phyloP scores from a whole-genome alignment of 768 basidiomycete species.

The Clathrus columnatus region DNA sequence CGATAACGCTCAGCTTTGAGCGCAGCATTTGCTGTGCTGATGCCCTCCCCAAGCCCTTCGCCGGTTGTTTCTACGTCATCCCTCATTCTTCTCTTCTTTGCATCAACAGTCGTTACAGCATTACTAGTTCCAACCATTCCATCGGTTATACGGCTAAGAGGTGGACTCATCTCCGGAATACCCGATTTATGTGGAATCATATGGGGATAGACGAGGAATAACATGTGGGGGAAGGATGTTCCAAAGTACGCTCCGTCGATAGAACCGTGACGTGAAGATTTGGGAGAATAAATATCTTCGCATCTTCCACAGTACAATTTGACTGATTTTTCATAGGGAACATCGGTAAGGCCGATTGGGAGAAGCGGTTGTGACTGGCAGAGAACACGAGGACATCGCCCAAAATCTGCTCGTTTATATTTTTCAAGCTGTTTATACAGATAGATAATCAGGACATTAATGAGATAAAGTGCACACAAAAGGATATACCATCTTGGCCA shows the following conservation, averaged over 20 bases:
- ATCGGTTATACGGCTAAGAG: slow-evolving; percentile 19
- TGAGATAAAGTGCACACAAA: background rate
- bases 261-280: slow-evolving; percentile 91
- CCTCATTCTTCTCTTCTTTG: slow-evolving; percentile 38
- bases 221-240: slow-evolving; percentile 92
- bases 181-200: slow-evolving; percentile 79
- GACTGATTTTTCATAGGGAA: slow-evolving; percentile 98
- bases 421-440: slow-evolving; percentile 68
- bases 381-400: slow-evolving; percentile 94
- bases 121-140: slow-evolving; percentile 28
- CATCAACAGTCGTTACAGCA: background rate
- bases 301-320: slow-evolving; percentile 98
- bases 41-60: slow-evolving; percentile 50
- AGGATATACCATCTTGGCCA: slow-evolving; percentile 80
- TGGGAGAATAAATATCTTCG: slow-evolving; percentile 97
- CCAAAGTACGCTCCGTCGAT: slow-evolving; percentile 99
- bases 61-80: slow-evolving; percentile 45
- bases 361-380: slow-evolving; percentile 93
- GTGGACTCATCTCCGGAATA: slow-evolving; percentile 29
- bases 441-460: background rate
- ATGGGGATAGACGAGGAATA: slow-evolving; percentile 94
- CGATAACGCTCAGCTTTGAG: slow-evolving; percentile 87
- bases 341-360: slow-evolving; percentile 92
- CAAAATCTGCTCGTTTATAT: slow-evolving; percentile 97
- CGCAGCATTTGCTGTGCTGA: slow-evolving; percentile 75